Percentiles rank a stretch among this genome's conserved stretches.
phyloP scores from a whole-genome alignment of 78 protist species.

The Guillardia theta region DNA sequence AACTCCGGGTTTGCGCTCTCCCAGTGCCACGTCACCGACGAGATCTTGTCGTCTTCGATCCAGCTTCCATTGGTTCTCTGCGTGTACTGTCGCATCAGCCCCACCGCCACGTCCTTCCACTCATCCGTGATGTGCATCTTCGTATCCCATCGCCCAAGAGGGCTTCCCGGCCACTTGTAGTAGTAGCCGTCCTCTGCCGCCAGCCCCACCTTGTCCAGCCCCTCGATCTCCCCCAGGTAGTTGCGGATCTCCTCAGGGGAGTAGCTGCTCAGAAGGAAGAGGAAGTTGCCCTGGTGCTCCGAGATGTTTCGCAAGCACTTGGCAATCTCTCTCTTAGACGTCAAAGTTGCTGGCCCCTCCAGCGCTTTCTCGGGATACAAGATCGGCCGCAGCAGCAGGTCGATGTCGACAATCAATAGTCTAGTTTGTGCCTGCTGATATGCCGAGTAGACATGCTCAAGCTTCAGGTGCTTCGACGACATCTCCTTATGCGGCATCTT shows the following conservation, averaged over 20 bases:
- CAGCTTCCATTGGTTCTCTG: neutral
- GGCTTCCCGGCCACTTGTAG: slow-evolving; percentile 28
- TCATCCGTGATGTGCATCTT: neutral
- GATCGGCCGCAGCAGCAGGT: slow-evolving; percentile 20
- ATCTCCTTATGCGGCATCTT: neutral
- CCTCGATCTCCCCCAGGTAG: neutral
- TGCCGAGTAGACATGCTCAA: neutral
- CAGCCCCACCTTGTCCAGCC: neutral
- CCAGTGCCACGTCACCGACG: slow-evolving; percentile 26
- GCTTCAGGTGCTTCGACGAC: no score
- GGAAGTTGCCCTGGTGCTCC: neutral
- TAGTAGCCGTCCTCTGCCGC: slow-evolving; percentile 9
- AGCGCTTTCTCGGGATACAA: slow-evolving; percentile 17
- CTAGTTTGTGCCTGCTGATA: neutral
- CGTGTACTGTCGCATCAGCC: neutral
- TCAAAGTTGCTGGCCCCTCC: neutral
- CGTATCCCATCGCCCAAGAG: neutral
- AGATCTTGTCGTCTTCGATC: slow-evolving; percentile 2
- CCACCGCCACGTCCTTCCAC: slow-evolving; percentile 42
- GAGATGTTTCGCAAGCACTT: neutral
- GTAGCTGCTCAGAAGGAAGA: neutral
- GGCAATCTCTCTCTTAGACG: neutral
- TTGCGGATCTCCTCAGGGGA: neutral
- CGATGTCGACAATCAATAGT: slow-evolving; percentile 5
- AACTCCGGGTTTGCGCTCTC: slow-evolving; percentile 12